Base-by-base conservation (phyloP, 805 yeast species). In the Metschnikowia proteae region DNA sequence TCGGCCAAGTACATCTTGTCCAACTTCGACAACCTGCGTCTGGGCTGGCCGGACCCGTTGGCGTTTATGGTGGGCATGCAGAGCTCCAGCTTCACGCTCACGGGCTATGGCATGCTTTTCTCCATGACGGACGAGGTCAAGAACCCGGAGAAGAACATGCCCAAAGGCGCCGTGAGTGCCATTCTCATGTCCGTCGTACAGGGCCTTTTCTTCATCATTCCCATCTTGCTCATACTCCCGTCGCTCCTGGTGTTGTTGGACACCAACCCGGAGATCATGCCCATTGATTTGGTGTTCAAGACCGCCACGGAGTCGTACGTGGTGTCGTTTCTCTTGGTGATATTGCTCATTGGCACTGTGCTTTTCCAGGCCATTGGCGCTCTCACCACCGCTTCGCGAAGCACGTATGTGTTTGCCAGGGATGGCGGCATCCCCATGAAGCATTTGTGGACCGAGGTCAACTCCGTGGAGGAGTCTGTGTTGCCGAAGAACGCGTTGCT, bases 51-150 rank as follows among this genome's bases (percentile, higher is more conserved):
- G 13, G 77, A 73, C 43, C 75, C 80, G 1, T 58, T 87, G 51
- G 88, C 94, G 1, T 87, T 87, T 53, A 67, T 88, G 45, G 80
- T 88, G 38, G 94, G 94, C 0, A 77, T 88, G 49, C 90, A 85
- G 64, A 85, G 87, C 53, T 82, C 90, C 1, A 82, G 86, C 30
- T 85, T 86, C 65, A 86, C 92, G 23, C 72, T 87, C 60, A 88
- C 87, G 51, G 96, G 94, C 0, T 88, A 85, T 64, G 92, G 92
- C 27, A 82, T 87, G 79, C 71, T 88, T 27, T 86, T 88, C 17
- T 83, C 92, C 5, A 79, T 88, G 73, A 82, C 90, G 41, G 96
- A 88, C 59, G 96, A 88, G 65, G 94, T 88, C 11, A 78, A 82
- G 53, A 72, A 72, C 23, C 92, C 96, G 0, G 94, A 88, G 60